Conservation (phyloP, 1,139 yeast genomes). For the Diutina ranongensis region DNA sequence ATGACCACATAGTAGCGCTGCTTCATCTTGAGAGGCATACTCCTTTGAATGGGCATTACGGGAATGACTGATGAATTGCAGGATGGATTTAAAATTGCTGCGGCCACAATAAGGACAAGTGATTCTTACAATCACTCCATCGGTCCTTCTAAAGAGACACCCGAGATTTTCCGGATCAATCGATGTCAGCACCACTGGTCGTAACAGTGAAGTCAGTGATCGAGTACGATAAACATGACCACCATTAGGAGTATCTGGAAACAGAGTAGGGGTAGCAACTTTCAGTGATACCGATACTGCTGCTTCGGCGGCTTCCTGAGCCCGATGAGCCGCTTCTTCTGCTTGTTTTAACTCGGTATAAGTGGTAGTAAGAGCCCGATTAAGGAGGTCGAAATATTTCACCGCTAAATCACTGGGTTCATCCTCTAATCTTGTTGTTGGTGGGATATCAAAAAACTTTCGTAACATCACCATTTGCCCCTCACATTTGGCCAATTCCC, state of each 20-base stretch:
- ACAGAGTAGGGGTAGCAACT: constrained; percentile 6
- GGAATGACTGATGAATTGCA: constrained; percentile 70
- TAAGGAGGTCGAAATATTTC: constrained; percentile 31
- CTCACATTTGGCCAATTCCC: constrained; percentile 55
- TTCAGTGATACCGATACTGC: constrained; percentile 7
- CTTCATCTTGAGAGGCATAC: constrained; percentile 63
- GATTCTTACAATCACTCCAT: constrained; percentile 57
- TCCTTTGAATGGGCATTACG: constrained; percentile 66
- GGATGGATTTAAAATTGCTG: constrained; percentile 65
- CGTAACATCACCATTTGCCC: constrained; percentile 44
- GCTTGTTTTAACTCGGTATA: constrained; percentile 16
- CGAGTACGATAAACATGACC: constrained; percentile 33
- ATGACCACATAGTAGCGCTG: constrained; percentile 61
- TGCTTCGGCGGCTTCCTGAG: constrained; percentile 8
- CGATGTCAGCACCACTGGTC: constrained; percentile 22
- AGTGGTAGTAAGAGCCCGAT: constrained; percentile 23
- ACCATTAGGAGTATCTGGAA: constrained; percentile 6
- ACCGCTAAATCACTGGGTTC: constrained; percentile 42
- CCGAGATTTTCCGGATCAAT: constrained; percentile 24
- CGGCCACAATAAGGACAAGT: constrained; percentile 61
- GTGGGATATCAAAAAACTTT: constrained; percentile 40
- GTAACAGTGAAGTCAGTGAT: constrained; percentile 38
- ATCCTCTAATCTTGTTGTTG: constrained; percentile 20
- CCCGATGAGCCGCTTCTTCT: neutral
- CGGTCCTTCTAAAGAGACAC: constrained; percentile 60